Base-by-base conservation (phyloP, 768 basidiomycete genomes). In the Exsudoporus frostii region DNA sequence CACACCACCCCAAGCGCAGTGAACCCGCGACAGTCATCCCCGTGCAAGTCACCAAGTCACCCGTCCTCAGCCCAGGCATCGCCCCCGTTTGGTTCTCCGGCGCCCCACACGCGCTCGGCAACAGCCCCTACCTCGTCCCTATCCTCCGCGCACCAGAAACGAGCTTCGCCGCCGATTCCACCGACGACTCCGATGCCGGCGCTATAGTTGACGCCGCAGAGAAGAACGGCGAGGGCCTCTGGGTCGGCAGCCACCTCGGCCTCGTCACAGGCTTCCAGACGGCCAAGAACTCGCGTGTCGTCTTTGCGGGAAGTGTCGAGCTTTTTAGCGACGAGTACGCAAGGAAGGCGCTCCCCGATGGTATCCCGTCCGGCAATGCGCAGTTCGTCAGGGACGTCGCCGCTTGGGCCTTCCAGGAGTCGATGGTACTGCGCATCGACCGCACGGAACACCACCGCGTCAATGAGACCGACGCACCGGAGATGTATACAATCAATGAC, bases 211-310 rank as follows among this genome's bases (percentile, higher is more conserved):
- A 92, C 32, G 83, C 90, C 2, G 71, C 84, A 1, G 86, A 90
- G 46, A 85, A 82, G 65, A 82, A 80, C 46, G 85, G 92, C 19
- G 88, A 92, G 70, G 85, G 88, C 49, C 74, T 87, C 29, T 91
- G 91, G 83, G 90, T 90, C 0, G 96, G 96, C 8, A 83, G 82
- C 55, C 76, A 79, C 38, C 77, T 94, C 33, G 77, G 82, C 40
- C 73, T 97, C 25, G 92, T 94, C 25, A 87, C 88, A 7, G 95
- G 92, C 7, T 90, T 98, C 79, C 97, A 99, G 70, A 83, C 92
- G 3, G 72, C 77, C 20, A 81, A 82, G 53, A 90, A 88, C 57
- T 86, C 86, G 0, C 80, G 96, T 13, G 80, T 87, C 29, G 82
- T 85, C 5, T 96, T 91, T 74, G 78, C 86, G 6, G 96, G 96